Conservation (phyloP, 345 rosid species). For the Lepidium aucheri region DNA sequence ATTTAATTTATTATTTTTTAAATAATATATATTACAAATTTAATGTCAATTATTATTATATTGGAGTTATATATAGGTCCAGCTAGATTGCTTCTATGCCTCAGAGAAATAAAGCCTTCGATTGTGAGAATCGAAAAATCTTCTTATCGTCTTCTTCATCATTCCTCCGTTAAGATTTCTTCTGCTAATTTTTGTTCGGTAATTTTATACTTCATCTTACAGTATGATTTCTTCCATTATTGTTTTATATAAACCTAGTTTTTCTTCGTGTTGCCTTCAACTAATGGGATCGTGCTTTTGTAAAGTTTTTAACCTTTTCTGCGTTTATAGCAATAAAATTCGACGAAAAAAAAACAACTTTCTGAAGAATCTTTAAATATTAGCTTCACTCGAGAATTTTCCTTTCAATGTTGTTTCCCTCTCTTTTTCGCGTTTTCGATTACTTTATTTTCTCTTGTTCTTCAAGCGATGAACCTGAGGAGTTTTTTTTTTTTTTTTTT, state of each 20-base stretch:
- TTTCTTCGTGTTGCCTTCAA: not conserved
- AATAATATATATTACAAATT: too few species aligned
- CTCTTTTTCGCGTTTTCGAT: not conserved
- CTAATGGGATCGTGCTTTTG: conserved; percentile 1
- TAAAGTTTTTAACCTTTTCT: conserved; percentile 22
- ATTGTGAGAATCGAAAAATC: conserved; percentile 9
- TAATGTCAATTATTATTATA: too few species aligned
- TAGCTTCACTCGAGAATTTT: not conserved
- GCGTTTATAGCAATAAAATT: conserved; percentile 8
- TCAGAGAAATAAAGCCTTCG: not conserved
- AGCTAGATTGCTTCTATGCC: conserved; percentile 18
- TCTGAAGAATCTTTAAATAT: not conserved
- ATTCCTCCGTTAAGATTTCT: not conserved
- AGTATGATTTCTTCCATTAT: not conserved
- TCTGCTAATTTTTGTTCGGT: conserved; percentile 6
- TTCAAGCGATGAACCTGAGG: not conserved
- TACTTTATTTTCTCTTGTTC: not conserved
- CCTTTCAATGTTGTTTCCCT: not conserved
- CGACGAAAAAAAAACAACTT: not conserved
- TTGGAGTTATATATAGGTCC: not conserved
- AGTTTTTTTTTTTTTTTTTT: not conserved
- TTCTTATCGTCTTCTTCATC: conserved; percentile 17
- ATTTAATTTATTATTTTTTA: too few species aligned
- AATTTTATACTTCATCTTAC: not conserved
- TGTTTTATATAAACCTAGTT: not conserved